Conservation (phyloP, 2,329 filamentous ascomycete species). For the Diaporthe capsici region DNA sequence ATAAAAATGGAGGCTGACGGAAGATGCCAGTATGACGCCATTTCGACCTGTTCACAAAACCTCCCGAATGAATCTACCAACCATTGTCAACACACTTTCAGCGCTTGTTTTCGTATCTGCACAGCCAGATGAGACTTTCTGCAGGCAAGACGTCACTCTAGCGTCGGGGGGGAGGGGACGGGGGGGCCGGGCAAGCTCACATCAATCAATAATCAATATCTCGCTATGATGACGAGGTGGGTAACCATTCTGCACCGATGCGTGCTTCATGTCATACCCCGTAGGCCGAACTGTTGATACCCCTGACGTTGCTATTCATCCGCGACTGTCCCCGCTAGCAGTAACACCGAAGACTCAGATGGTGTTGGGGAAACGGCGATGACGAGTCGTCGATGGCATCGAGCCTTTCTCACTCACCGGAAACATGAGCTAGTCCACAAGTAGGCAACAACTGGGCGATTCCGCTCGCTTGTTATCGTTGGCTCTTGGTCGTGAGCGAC, state of each 20-base stretch:
- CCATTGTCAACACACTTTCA: neutral
- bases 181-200: neutral
- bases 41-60: neutral
- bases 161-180: neutral
- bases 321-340: neutral
- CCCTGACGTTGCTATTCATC: neutral
- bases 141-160: constrained; percentile 31
- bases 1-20: constrained; percentile 22
- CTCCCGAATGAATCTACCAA: neutral
- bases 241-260: neutral
- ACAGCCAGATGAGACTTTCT: constrained; percentile 17
- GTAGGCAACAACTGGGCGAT: neutral
- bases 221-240: constrained; percentile 2
- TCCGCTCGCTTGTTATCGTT: neutral
- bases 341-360: neutral
- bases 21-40: constrained; percentile 30
- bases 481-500: neutral
- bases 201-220: neutral
- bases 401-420: neutral
- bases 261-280: neutral
- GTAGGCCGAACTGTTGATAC: neutral
- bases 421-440: constrained; percentile 2
- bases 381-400: neutral
- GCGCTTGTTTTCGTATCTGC: constrained; percentile 24
- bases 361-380: neutral